Conservation (phyloP, 139 green algal species). For the Marvania coccoides region DNA sequence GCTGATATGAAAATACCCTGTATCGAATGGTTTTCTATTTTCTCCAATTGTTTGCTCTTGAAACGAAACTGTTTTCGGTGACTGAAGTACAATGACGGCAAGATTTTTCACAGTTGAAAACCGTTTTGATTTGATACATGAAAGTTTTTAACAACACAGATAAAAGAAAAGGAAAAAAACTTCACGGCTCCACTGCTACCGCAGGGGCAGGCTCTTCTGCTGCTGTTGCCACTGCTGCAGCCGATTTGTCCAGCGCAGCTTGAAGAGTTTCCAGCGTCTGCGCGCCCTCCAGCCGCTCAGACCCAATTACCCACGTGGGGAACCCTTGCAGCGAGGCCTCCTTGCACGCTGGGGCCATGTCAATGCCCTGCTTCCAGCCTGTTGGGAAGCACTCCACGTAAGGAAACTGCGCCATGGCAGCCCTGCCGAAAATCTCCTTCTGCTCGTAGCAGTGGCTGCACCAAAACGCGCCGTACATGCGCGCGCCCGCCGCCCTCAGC, state of each 20-base stretch:
- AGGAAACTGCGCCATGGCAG: conserved; percentile 78
- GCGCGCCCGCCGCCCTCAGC: conserved; percentile 64
- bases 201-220: too few species aligned
- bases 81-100: too few species aligned
- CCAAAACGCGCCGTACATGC: conserved; percentile 99
- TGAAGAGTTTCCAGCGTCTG: conserved; percentile 39
- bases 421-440: conserved; percentile 78
- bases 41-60: neutral
- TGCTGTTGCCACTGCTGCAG: neutral
- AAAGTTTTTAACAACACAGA: neutral
- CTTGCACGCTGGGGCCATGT: conserved; percentile 59
- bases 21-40: neutral
- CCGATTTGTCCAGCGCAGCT: conserved; percentile 2
- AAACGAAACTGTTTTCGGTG: neutral
- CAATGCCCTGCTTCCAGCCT: conserved; percentile 71
- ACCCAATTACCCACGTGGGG: conserved; percentile 93
- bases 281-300: conserved; percentile 49
- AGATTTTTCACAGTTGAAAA: too few species aligned
- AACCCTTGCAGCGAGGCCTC: conserved; percentile 79
- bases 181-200: conserved; percentile 1
- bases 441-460: conserved; percentile 95
- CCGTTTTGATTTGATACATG: too few species aligned
- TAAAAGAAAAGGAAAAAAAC: conserved; percentile 6
- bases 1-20: neutral
- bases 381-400: conserved; percentile 99